Conservation (phyloP, 192 early-diverging fungal species). For the Mortierella hygrophila region DNA sequence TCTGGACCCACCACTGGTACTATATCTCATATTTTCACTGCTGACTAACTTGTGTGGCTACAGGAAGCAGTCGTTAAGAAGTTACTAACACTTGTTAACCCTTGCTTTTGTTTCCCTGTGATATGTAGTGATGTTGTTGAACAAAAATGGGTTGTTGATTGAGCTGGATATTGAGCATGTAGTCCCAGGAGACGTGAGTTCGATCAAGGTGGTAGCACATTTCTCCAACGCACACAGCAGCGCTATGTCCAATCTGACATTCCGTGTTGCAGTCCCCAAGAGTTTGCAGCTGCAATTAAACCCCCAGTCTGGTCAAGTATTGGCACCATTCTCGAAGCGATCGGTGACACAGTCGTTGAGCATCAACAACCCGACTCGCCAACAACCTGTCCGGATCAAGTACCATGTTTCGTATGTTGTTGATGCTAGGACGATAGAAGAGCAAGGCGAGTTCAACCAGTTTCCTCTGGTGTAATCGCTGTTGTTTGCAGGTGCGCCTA, state of each 20-base stretch:
- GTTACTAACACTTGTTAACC: neutral
- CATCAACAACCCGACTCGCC: slow-evolving; percentile 60
- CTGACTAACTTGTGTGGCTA: neutral
- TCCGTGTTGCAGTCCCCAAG: slow-evolving; percentile 65
- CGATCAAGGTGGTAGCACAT: slow-evolving; percentile 50
- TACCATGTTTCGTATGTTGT: slow-evolving; percentile 64
- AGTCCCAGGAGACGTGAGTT: slow-evolving; percentile 7
- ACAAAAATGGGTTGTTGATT: slow-evolving; percentile 63
- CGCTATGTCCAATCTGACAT: slow-evolving; percentile 57
- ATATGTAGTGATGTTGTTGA: slow-evolving; percentile 49
- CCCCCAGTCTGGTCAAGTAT: slow-evolving; percentile 54
- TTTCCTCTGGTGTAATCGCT: slow-evolving; percentile 22
- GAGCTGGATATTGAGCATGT: slow-evolving; percentile 46
- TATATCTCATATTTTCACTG: neutral
- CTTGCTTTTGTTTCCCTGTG: neutral
- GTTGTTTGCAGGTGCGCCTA: neutral
- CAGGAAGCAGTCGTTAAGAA: neutral
- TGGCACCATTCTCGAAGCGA: slow-evolving; percentile 54
- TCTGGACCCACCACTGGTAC: slow-evolving; percentile 25
- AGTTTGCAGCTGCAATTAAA: slow-evolving; percentile 64
- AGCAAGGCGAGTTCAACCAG: slow-evolving; percentile 59
- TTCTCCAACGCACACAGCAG: slow-evolving; percentile 62
- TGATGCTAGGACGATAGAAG: slow-evolving; percentile 63
- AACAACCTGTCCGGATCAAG: slow-evolving; percentile 59
- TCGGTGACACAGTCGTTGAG: slow-evolving; percentile 55